These are phyloP conservation scores for Nigrograna mackinnonii DNA, from an alignment of 2,329 filamentous ascomycete species.

Conservation along the genomic window DNA sequence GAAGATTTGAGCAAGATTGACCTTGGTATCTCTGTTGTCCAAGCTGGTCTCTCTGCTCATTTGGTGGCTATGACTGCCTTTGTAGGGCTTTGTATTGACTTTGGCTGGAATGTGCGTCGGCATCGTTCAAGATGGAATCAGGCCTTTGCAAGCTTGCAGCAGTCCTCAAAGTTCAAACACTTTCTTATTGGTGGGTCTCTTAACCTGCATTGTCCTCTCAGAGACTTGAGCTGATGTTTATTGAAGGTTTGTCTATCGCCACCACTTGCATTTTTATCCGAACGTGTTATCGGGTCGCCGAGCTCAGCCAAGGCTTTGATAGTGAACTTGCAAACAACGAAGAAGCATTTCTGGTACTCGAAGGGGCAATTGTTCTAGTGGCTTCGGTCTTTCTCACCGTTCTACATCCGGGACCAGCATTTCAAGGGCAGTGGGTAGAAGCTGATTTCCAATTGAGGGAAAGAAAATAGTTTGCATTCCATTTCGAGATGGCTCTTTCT, in stretches of 20 bases:
- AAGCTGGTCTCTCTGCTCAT: conserved; percentile 57
- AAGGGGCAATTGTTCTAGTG: conserved; percentile 51
- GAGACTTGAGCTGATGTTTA: not conserved
- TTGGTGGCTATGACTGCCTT: conserved; percentile 52
- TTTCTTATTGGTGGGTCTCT: conserved; percentile 4
- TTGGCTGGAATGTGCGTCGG: not conserved
- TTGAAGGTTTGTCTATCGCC: conserved; percentile 28
- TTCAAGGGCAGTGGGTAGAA: not conserved
- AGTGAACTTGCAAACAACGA: conserved; percentile 47
- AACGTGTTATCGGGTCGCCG: conserved; percentile 46
- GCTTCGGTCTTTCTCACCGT: conserved; percentile 44
- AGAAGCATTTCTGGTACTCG: conserved; percentile 47
- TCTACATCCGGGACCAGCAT: conserved; percentile 41
- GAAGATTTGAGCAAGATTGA: conserved; percentile 30
- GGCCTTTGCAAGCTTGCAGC: not conserved
- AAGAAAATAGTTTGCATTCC: too few relatives aligned
- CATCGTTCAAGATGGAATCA: not conserved
- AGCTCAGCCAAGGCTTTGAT: conserved; percentile 45
- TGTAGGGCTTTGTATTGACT: not conserved
- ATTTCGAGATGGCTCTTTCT: too few relatives aligned
- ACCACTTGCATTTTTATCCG: conserved; percentile 47
- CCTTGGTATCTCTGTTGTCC: conserved; percentile 52
- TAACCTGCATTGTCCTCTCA: not conserved
- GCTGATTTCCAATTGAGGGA: not conserved
- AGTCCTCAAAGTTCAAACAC: not conserved